phyloP scores from a whole-genome alignment of 2,329 filamentous ascomycete genomes.

The Neophaeococcomyces mojaviensis region DNA sequence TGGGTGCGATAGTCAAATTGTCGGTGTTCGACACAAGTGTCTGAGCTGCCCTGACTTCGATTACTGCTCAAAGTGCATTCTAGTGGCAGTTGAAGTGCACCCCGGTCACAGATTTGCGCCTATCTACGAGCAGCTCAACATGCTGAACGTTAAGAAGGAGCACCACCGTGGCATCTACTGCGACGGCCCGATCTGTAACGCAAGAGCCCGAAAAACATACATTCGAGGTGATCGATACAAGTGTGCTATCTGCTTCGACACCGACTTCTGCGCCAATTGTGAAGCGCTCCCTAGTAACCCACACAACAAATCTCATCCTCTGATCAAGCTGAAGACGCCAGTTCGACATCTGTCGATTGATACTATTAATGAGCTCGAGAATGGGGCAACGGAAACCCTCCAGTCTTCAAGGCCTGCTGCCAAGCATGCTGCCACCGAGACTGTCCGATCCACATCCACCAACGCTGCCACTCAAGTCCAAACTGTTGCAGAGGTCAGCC shows the following conservation, averaged over 20 bases:
- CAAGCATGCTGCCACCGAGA: constrained; percentile 47
- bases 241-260: constrained; percentile 90
- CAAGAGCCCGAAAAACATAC: constrained; percentile 46
- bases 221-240: constrained; percentile 90
- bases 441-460: constrained; percentile 38
- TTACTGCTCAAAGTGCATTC: constrained; percentile 72
- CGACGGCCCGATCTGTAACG: constrained; percentile 79
- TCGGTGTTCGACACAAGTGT: constrained; percentile 91
- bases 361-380: constrained; percentile 69
- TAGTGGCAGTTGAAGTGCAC: constrained; percentile 61
- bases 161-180: constrained; percentile 84
- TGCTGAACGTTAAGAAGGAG: constrained; percentile 23
- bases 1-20: constrained; percentile 81
- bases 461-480: constrained; percentile 57
- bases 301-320: constrained; percentile 91
- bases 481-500: constrained; percentile 66
- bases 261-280: constrained; percentile 90
- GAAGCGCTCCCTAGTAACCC: constrained; percentile 76
- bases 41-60: constrained; percentile 97
- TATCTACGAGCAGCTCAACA: constrained; percentile 63
- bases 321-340: constrained; percentile 94
- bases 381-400: constrained; percentile 55
- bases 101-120: constrained; percentile 80
- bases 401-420: constrained; percentile 60
- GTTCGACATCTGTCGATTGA: constrained; percentile 81